Conservation (phyloP, 257 asterid species). For the Primulina eburnea region DNA sequence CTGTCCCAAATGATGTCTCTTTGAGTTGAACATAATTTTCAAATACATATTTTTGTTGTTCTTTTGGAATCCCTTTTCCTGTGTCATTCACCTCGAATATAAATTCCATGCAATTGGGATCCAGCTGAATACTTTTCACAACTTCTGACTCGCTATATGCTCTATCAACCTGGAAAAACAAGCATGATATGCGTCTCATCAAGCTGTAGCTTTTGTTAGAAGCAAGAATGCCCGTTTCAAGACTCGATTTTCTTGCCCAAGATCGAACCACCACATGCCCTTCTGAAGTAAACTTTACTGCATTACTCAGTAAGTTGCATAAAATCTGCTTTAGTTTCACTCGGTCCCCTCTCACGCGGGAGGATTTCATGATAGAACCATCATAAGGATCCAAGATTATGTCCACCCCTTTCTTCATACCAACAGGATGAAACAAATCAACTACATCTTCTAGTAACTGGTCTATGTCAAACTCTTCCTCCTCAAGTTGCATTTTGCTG, state of each 20-base stretch:
- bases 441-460: conserved; percentile 62
- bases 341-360: conserved; percentile 57
- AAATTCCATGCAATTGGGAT: conserved; percentile 52
- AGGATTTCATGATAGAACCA: conserved; percentile 39
- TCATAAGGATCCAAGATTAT: conserved; percentile 65
- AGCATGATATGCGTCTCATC: conserved; percentile 30
- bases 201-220: conserved; percentile 25
- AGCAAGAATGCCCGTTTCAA: conserved; percentile 34
- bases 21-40: conserved; percentile 80
- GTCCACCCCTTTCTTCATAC: conserved; percentile 66
- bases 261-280: conserved; percentile 67
- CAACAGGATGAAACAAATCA: conserved; percentile 52
- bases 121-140: conserved; percentile 27
- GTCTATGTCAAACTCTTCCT: conserved; percentile 56
- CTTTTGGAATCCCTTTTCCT: conserved; percentile 76
- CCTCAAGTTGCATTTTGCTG: conserved; percentile 59
- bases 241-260: conserved; percentile 51
- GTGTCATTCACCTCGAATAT: conserved; percentile 73
- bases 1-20: conserved; percentile 44
- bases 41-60: conserved; percentile 54
- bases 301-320: conserved; percentile 65
- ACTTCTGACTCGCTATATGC: conserved; percentile 26
- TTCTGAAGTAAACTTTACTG: conserved; percentile 67
- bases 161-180: conserved; percentile 25
- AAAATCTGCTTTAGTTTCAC: conserved; percentile 64